Evolutionary conservation across 257 asterid genomes (phyloP), one percentile per base, ranked within the genome.

Genomic region (Fraxinus excelsior): DNA sequence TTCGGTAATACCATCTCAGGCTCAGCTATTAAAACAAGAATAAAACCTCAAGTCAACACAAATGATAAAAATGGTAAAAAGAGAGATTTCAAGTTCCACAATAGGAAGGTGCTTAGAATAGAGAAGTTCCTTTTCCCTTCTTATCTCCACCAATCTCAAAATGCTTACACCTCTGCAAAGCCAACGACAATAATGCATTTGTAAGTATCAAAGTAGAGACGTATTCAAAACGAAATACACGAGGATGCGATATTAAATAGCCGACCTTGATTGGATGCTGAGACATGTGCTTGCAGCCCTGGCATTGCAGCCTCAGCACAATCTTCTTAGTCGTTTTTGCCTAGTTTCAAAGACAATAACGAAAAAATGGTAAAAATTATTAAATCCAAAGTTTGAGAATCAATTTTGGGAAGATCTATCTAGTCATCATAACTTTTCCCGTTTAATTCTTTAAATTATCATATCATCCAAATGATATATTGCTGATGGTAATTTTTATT

Each of bases 261-360:
- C 25, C 2, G n/a, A 83, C 89, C 89, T 85, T 83, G 78, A 85
- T 85, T 1, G 87, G 76, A 25, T 85, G 89, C 67, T 85, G 89
- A 10, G 89, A 85, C 10, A 78, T 66, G 29, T 85, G 89, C 67
- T 85, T 85, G 82, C 87, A 85, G 4, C 85, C 65, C 73, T 85
- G 89, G 80, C 89, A 85, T 58, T 85, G 89, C 75, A 85, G 74
- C 84, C 89, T 82, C 79, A 85, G 60, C 76, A 85, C 88, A 35
- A 85, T 85, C 81, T 85, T 85, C 85, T 85, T 85, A 0, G 89
- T 85, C 3, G 87, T 85, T 76, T 85, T 85, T 2, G 89, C 89
- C 89, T 83, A 51, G 49, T 28, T 2, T 21, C n/a, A n/a, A n/a
- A n/a, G n/a, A n/a, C n/a, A n/a, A n/a, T n/a, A n/a, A 46, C 23